These are phyloP conservation scores for Podila epigama DNA, from an alignment of 192 early-diverging fungal genomes.

Conservation along the genomic window DNA sequence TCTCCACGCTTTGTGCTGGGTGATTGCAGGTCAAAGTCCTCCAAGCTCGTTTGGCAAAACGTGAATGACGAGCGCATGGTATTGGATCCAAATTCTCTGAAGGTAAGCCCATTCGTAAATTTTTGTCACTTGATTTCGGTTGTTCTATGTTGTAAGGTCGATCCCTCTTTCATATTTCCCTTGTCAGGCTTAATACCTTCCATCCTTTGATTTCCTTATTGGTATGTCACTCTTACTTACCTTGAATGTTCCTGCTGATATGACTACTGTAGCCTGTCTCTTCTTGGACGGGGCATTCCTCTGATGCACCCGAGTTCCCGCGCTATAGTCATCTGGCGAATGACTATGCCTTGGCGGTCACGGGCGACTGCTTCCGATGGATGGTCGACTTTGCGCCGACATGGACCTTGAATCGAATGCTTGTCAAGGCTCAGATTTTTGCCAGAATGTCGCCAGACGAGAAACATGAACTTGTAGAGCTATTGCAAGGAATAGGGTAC, in stretches of 20 bases:
- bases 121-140: not conserved
- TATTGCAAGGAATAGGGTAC: constrained; percentile 89
- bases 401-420: constrained; percentile 59
- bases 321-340: constrained; percentile 24
- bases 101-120: constrained; percentile 21
- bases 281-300: not conserved
- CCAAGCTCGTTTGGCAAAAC: constrained; percentile 77
- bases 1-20: constrained; percentile 73
- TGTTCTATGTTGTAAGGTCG: not conserved
- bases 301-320: constrained; percentile 18
- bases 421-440: constrained; percentile 91
- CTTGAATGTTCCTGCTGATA: not conserved
- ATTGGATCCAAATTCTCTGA: constrained; percentile 53
- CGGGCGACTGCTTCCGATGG: constrained; percentile 97
- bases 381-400: constrained; percentile 79
- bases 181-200: too few relatives aligned
- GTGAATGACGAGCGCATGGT: constrained; percentile 53
- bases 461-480: constrained; percentile 93
- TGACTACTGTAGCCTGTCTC: not conserved
- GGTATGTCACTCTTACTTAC: too few relatives aligned
- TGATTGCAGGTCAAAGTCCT: constrained; percentile 52
- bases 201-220: too few relatives aligned
- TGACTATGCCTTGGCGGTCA: constrained; percentile 88
- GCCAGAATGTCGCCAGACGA: constrained; percentile 99
- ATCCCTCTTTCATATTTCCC: not conserved